A percentile compares a stretch with the other conserved stretches of the same genome.
Evolutionary conservation across 352 stramenopile genomes (phyloP).

Genomic region (Phytopythium cucurbitacearum): DNA sequence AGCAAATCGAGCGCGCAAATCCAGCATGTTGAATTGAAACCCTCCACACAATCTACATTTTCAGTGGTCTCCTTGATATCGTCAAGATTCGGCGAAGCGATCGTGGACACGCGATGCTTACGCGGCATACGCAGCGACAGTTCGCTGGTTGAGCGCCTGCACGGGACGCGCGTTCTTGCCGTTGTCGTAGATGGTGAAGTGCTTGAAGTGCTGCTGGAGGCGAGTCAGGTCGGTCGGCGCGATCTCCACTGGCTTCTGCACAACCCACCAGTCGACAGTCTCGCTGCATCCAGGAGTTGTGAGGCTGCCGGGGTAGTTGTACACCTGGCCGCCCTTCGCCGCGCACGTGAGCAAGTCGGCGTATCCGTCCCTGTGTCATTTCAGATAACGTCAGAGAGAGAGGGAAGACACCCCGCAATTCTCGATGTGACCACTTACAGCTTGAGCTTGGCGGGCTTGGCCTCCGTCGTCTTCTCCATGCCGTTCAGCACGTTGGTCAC

Average conservation of each 20-base stretch:
- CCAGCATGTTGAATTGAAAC: too few relatives aligned
- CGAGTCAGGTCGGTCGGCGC: constrained; percentile 16
- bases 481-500: constrained; percentile 5
- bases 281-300: constrained; percentile 24
- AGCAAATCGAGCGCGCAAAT: too few relatives aligned
- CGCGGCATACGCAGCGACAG: constrained; percentile 9
- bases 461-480: constrained; percentile 5
- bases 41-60: too few relatives aligned
- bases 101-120: background rate
- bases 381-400: background rate
- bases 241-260: constrained; percentile 26
- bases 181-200: constrained; percentile 13
- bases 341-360: constrained; percentile 30
- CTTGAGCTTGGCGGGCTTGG: constrained; percentile 2
- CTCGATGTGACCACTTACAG: constrained; percentile 4
- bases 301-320: constrained; percentile 38
- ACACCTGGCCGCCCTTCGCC: constrained; percentile 27
- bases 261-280: constrained; percentile 12
- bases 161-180: constrained; percentile 19
- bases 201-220: constrained; percentile 18
- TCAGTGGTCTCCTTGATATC: too few relatives aligned
- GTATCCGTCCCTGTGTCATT: constrained; percentile 14
- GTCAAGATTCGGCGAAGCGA: too few relatives aligned
- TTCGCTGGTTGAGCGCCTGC: constrained; percentile 20
- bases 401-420: background rate